Base-by-base conservation (phyloP, 768 basidiomycete species). In the Boletus rufocinnamomeus region DNA sequence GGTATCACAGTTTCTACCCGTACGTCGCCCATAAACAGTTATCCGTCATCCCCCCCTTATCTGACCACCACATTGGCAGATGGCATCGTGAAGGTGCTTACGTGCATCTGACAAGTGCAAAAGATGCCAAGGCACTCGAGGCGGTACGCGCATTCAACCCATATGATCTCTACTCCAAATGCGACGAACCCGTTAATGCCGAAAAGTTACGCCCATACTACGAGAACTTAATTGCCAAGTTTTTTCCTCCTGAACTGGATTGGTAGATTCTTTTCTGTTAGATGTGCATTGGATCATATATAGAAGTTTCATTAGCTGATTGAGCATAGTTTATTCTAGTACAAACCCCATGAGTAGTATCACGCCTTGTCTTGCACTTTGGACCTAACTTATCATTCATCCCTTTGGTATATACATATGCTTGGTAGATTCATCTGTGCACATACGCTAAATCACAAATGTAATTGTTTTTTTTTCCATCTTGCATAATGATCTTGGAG, bases 1-100 rank as follows among this genome's bases (percentile, higher is more conserved):
- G 94, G 34, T 96, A 92, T 71, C 94, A 95, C 76, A 91, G 89
- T 66, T 96, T 95, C 80, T 96, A 95, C 76, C 93, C 94, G 74
- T 85, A 66, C 51, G 83, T 72, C 11, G 21, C 50, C 32, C 52
- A 51, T 28, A 47, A 43, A 30, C 28, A n/a, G 35, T 13, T 9
- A 34, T 25, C 7, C 21, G 43, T 45, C 14, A 0, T 34, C 50
- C 28, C 44, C 50, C 28, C 44, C 27, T 43, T 30, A 38, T 52
- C 61, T 64, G 17, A 63, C 47, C 10, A 6, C 2, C 23, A 25
- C 10, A 2, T 46, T 56, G 27, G 21, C 63, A 84, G 84, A 28
- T 95, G 92, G 93, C 94, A 96, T 74, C 82, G 93, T 44, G 94
- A 95, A 69, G 82, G 82, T 54, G 94, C 93, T 1, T 96, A 96